Conservation (phyloP, 345 rosid genomes). For the Kandelia obovata region DNA sequence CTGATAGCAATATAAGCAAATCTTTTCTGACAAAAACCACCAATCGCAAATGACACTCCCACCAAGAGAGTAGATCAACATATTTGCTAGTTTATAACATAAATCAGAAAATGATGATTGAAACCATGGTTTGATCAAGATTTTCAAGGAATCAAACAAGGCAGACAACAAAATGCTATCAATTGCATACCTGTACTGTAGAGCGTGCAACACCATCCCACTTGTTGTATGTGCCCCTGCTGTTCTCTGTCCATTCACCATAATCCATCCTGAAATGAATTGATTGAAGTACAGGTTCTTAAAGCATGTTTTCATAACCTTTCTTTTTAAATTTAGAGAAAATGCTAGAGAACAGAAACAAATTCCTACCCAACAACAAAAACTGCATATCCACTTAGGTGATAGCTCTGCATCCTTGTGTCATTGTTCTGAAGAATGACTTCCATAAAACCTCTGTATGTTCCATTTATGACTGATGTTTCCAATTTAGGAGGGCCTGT, state of each 20-base stretch:
- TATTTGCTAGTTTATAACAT: not conserved
- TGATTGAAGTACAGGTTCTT: constrained; percentile 3
- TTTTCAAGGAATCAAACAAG: not conserved
- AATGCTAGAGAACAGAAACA: constrained; percentile 7
- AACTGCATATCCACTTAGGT: constrained; percentile 90
- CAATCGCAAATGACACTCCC: not conserved
- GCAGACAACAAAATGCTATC: not conserved
- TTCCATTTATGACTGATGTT: constrained; percentile 88
- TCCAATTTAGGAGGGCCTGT: constrained; percentile 62
- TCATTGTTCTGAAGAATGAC: constrained; percentile 91
- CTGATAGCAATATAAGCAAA: too few relatives aligned
- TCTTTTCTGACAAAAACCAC: not conserved
- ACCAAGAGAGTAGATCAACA: not conserved
- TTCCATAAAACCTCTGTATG: constrained; percentile 95
- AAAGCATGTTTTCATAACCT: constrained; percentile 1
- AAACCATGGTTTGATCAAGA: not conserved
- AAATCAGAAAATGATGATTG: not conserved
- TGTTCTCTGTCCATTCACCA: constrained; percentile 94
- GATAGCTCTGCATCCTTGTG: constrained; percentile 89
- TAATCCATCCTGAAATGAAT: constrained; percentile 75
- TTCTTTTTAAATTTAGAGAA: not conserved
- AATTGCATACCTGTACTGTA: constrained; percentile 63
- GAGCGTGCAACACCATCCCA: constrained; percentile 97
- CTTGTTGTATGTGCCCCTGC: constrained; percentile 97
- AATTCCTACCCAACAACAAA: constrained; percentile 79